Evolutionary conservation across 2,329 filamentous ascomycete species (phyloP).

Genomic region (Epichloe uncinata): DNA sequence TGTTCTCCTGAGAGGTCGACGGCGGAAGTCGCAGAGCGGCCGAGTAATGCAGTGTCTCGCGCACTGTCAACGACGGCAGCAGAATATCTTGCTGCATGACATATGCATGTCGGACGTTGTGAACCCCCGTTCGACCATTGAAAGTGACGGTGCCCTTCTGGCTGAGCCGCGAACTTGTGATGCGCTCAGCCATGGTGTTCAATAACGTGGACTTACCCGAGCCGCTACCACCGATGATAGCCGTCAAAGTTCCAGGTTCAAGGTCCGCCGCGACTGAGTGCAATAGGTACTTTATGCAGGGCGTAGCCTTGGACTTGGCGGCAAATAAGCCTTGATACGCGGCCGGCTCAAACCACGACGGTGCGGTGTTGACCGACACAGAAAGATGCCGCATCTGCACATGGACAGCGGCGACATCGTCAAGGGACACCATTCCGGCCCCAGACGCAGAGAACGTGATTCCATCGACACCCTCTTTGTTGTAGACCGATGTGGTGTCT

Average conservation of each 20-base stretch:
- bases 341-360: slow-evolving; percentile 35
- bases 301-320: slow-evolving; percentile 22
- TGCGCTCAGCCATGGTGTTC: slow-evolving; percentile 57
- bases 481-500: slow-evolving; percentile 13
- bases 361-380: slow-evolving; percentile 45
- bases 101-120: slow-evolving; percentile 49
- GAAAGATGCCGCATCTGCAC: slow-evolving; percentile 40
- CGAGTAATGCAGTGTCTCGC: slow-evolving; percentile 61
- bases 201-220: slow-evolving; percentile 61
- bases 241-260: slow-evolving; percentile 53
- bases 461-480: slow-evolving; percentile 6
- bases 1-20: slow-evolving; percentile 44
- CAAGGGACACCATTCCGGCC: slow-evolving; percentile 27
- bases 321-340: slow-evolving; percentile 31
- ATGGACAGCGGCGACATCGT: slow-evolving; percentile 42
- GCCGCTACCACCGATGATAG: slow-evolving; percentile 63
- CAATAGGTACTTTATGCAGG: slow-evolving; percentile 40
- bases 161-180: slow-evolving; percentile 39
- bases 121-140: slow-evolving; percentile 42
- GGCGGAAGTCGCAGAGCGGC: slow-evolving; percentile 58
- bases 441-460: slow-evolving; percentile 18
- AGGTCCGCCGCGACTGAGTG: slow-evolving; percentile 51
- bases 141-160: slow-evolving; percentile 46
- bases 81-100: slow-evolving; percentile 68
- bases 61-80: slow-evolving; percentile 58